Evolutionary conservation across 768 basidiomycete species (phyloP), one percentile per base, ranked within the genome.

Genomic region (Phlebiopsis gigantea): DNA sequence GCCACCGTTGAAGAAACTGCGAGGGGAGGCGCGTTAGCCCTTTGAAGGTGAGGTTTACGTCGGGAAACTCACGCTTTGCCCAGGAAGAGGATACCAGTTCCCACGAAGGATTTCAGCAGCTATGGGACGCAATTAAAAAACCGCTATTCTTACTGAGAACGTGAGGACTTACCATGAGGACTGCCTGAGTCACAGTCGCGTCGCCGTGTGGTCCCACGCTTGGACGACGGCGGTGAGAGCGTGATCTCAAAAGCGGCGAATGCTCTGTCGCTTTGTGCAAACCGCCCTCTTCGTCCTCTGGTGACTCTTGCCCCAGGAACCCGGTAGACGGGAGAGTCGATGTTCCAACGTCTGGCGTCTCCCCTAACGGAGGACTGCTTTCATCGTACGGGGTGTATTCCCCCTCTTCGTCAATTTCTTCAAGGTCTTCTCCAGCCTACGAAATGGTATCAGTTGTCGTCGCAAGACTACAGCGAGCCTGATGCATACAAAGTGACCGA

Each of bases 51-150:
- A 15, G 26, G 0, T 21, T 14, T 10, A 31, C 24, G 7, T 10
- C 2, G 47, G 19, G 17, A 41, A 28, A 73, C 89, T 65, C 70
- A 93, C 88, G 86, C 97, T 74, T 92, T 96, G 51, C 93, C 97
- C 25, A 99, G 80, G 75, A 99, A 98, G 31, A 99, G 70, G 9
- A 99, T 88, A 15, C 96, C 96, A 14, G 96, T 98, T 21, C 96
- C 96, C 46, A 98, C 85, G 64, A 98, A 98, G 1, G 89, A 84
- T 72, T 98, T 98, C 57, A 97, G 73, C 54, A 98, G 72, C 92
- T 95, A 39, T 51, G 25, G 17, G 29, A 4, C 26, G 28, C 26
- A 29, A n/a, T n/a, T 15, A 15, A 21, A 15, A 17, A 14, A 47
- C 9, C 4, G 25, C 24, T 25, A 26, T 22, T 6, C 22, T 46